Percentiles rank a stretch among this genome's conserved stretches.
Evolutionary conservation across 352 stramenopile genomes (phyloP).

Genomic region (Pythium vanterpoolii): DNA sequence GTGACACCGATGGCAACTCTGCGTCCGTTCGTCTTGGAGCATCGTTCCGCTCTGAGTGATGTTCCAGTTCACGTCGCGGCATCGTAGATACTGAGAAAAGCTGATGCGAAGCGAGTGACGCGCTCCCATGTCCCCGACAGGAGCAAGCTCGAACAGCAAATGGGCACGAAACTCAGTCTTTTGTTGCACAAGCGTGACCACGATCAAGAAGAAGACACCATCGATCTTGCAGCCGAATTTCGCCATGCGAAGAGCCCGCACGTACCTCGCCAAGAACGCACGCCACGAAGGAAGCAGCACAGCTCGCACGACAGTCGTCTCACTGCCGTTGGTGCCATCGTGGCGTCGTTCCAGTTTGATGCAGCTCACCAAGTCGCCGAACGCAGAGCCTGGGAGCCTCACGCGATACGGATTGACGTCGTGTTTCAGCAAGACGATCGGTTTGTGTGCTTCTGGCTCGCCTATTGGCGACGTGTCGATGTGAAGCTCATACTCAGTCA

Average conservation of each 20-base stretch:
- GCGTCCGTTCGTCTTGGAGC: neutral
- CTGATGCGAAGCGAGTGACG: constrained; percentile 40
- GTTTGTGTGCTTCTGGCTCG: neutral
- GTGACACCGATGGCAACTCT: neutral
- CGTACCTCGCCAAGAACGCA: constrained; percentile 36
- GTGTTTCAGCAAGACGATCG: constrained; percentile 32
- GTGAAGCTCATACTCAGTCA: constrained; percentile 22
- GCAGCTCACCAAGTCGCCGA: constrained; percentile 37
- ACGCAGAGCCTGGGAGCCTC: constrained; percentile 37
- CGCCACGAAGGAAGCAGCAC: constrained; percentile 32
- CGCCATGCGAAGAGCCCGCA: constrained; percentile 42
- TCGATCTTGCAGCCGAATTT: constrained; percentile 41
- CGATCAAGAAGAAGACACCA: constrained; percentile 34
- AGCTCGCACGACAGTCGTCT: neutral
- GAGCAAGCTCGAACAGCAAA: constrained; percentile 42
- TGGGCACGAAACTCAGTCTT: constrained; percentile 56
- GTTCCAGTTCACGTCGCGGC: constrained; percentile 13
- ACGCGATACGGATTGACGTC: constrained; percentile 50
- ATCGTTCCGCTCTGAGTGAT: neutral
- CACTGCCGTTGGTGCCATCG: neutral
- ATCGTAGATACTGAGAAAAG: constrained; percentile 47
- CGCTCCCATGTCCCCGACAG: constrained; percentile 1
- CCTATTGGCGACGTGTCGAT: neutral
- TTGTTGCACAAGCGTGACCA: constrained; percentile 48
- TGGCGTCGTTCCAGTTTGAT: constrained; percentile 18